Conservation (phyloP, 805 yeast species). For the Kazachstania africana region DNA sequence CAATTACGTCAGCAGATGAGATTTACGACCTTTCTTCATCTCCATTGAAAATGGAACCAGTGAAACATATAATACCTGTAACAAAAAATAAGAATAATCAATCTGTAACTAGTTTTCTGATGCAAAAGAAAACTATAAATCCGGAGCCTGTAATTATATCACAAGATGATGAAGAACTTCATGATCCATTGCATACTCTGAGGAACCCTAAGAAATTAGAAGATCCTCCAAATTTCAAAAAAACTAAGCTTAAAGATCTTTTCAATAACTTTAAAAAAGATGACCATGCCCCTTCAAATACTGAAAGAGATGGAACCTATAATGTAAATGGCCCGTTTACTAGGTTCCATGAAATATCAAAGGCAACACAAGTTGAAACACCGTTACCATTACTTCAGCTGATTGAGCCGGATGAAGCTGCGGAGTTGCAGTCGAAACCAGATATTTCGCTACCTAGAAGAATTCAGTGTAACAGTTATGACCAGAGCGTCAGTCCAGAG, state of each 20-base stretch:
- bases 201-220: constrained; percentile 5
- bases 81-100: constrained; percentile 3
- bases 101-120: constrained; percentile 13
- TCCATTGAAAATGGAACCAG: too few species aligned
- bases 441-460: not conserved
- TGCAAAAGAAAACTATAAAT: constrained; percentile 7
- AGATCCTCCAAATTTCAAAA: constrained; percentile 12
- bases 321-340: constrained; percentile 4
- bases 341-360: constrained; percentile 10
- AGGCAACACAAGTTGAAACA: constrained; percentile 7
- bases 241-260: constrained; percentile 15
- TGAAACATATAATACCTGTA: too few species aligned
- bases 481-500: too few species aligned
- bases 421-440: not conserved
- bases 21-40: too few species aligned
- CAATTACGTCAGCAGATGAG: too few species aligned
- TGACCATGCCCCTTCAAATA: not conserved
- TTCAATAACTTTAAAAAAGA: constrained; percentile 9
- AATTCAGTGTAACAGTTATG: too few species aligned
- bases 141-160: too few species aligned
- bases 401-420: constrained; percentile 6
- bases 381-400: constrained; percentile 14
- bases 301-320: not conserved
- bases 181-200: too few species aligned
- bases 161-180: too few species aligned